Evolutionary conservation across 1,284 basidiomycete genomes (phyloP).

Genomic region (Kwoniella shivajii): DNA sequence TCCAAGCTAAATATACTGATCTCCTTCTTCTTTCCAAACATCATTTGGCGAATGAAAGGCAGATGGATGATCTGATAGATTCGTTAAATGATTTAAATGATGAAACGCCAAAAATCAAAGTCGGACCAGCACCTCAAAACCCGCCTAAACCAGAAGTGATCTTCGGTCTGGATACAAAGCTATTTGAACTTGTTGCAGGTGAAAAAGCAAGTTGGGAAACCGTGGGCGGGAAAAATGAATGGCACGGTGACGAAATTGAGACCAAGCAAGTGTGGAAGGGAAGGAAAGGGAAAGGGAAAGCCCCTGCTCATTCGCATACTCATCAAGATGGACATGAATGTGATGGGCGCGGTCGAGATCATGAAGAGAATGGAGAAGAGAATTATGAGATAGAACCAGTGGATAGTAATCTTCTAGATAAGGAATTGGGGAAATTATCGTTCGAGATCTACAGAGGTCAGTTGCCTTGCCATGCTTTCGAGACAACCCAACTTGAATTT

Average conservation of each 20-base stretch:
- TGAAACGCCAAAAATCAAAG: constrained; percentile 74
- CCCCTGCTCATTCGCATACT: constrained; percentile 44
- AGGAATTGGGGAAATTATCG: constrained; percentile 52
- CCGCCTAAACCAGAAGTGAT: constrained; percentile 66
- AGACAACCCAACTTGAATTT: constrained; percentile 61
- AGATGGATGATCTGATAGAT: constrained; percentile 77
- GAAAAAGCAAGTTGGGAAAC: constrained; percentile 43
- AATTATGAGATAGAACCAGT: constrained; percentile 19
- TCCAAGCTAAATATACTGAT: constrained; percentile 92
- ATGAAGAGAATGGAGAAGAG: constrained; percentile 7
- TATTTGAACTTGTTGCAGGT: constrained; percentile 60
- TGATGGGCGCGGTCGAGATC: constrained; percentile 3
- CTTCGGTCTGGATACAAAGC: constrained; percentile 78
- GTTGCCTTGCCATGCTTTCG: constrained; percentile 7
- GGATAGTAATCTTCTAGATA: constrained; percentile 48
- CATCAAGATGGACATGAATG: constrained; percentile 21
- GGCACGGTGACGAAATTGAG: constrained; percentile 79
- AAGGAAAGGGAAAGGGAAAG: constrained; percentile 27
- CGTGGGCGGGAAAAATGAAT: constrained; percentile 23
- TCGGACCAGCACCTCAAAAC: constrained; percentile 54
- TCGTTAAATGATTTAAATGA: constrained; percentile 87
- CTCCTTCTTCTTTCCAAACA: constrained; percentile 87
- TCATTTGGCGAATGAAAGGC: constrained; percentile 72
- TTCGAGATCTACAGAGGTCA: constrained; percentile 54
- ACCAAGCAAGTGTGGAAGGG: constrained; percentile 66